These are phyloP conservation scores for Ceratobasidium sp. DNA, from an alignment of 1,284 basidiomycete genomes.

Conservation along the genomic window DNA sequence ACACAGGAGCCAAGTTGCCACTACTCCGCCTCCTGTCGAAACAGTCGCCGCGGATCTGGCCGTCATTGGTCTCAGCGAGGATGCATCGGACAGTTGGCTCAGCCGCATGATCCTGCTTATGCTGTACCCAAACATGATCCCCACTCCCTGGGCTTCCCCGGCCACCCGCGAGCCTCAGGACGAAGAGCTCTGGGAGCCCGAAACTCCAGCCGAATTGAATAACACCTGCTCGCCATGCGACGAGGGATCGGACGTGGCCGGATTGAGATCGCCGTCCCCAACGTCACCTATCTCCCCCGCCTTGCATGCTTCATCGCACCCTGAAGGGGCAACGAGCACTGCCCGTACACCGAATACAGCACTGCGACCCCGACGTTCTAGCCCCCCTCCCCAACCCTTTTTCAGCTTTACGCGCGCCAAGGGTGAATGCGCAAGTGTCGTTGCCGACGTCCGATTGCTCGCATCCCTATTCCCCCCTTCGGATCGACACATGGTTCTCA, in stretches of 20 bases:
- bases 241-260: neutral
- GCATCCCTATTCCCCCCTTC: slow-evolving; percentile 71
- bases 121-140: slow-evolving; percentile 75
- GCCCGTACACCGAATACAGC: neutral
- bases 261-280: slow-evolving; percentile 2
- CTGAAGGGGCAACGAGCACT: slow-evolving; percentile 21
- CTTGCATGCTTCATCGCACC: slow-evolving; percentile 8
- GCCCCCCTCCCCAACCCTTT: slow-evolving; percentile 60
- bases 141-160: slow-evolving; percentile 49
- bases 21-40: slow-evolving; percentile 47
- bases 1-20: slow-evolving; percentile 23
- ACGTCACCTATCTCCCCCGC: slow-evolving; percentile 27
- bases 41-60: slow-evolving; percentile 53
- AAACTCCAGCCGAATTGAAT: slow-evolving; percentile 36
- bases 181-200: slow-evolving; percentile 23
- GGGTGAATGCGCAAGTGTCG: slow-evolving; percentile 69
- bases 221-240: slow-evolving; percentile 27
- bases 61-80: slow-evolving; percentile 62
- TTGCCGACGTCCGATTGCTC: slow-evolving; percentile 71
- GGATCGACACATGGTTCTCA: slow-evolving; percentile 78
- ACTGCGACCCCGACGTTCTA: slow-evolving; percentile 7
- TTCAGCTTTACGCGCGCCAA: slow-evolving; percentile 78
- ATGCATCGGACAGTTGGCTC: slow-evolving; percentile 72
- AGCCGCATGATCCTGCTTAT: slow-evolving; percentile 78
- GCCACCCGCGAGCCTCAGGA: slow-evolving; percentile 15